Evolutionary conservation across 2,329 filamentous ascomycete genomes (phyloP).

Genomic region (Ophiocordyceps sinensis): DNA sequence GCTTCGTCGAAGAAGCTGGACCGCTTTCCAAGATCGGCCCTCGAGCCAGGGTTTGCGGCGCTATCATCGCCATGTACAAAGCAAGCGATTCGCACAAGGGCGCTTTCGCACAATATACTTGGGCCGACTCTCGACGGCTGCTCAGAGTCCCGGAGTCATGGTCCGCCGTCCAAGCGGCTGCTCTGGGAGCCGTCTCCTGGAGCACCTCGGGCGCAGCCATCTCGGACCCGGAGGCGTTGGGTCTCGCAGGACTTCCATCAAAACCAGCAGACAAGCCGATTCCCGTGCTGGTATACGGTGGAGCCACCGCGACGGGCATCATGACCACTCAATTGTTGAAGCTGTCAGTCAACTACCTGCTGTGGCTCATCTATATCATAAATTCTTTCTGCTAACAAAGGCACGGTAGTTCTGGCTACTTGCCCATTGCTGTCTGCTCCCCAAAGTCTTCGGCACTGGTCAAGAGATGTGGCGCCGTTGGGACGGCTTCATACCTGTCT

Average conservation of each 20-base stretch:
- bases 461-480: not conserved
- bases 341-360: slow-evolving; percentile 6
- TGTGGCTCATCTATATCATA: not conserved
- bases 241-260: slow-evolving; percentile 3
- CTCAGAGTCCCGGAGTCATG: not conserved
- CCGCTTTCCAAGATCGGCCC: not conserved
- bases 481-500: not conserved
- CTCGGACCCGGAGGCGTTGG: not conserved
- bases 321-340: slow-evolving; percentile 14
- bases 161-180: not conserved
- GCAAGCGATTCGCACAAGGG: not conserved
- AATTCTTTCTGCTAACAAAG: too few relatives aligned
- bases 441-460: not conserved
- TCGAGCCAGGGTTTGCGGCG: not conserved
- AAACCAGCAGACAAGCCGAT: not conserved
- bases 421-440: not conserved
- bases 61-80: not conserved
- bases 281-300: slow-evolving; percentile 15
- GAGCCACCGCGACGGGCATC: slow-evolving; percentile 12
- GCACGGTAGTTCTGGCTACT: slow-evolving; percentile 1
- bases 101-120: not conserved
- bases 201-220: not conserved
- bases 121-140: not conserved
- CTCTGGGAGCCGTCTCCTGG: not conserved
- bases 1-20: slow-evolving; percentile 5